A percentile compares a stretch with the other conserved stretches of the same genome.
Evolutionary conservation across 352 stramenopile species (phyloP).

Genomic region (Thraustotheca clavata): DNA sequence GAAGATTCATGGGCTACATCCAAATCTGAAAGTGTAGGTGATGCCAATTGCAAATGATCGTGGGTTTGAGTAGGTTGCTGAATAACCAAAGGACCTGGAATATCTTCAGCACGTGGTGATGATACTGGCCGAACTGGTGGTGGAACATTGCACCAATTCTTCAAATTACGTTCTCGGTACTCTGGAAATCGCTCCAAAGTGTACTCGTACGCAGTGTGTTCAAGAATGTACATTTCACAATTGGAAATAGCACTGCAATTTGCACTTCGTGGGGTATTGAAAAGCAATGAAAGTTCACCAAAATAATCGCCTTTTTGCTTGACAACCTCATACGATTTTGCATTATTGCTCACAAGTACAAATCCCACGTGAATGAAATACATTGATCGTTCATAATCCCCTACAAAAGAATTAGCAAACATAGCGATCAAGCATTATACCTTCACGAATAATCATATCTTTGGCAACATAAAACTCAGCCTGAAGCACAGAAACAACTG

Average conservation of each 20-base stretch:
- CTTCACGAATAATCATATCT: conserved; percentile 63
- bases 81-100: background rate
- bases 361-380: conserved; percentile 65
- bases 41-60: background rate
- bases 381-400: conserved; percentile 70
- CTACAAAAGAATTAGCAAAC: conserved; percentile 23
- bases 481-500: conserved; percentile 52
- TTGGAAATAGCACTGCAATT: conserved; percentile 57
- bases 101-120: background rate
- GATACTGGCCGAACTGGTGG: background rate
- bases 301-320: conserved; percentile 76
- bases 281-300: conserved; percentile 56
- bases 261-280: conserved; percentile 63
- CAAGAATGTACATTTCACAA: conserved; percentile 69
- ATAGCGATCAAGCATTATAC: background rate
- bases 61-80: background rate
- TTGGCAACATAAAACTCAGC: conserved; percentile 67
- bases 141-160: conserved; percentile 35
- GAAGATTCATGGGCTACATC: background rate
- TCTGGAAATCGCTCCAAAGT: conserved; percentile 61
- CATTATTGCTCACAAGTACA: conserved; percentile 41
- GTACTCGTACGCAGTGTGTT: conserved; percentile 63
- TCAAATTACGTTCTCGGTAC: conserved; percentile 60
- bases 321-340: conserved; percentile 52
- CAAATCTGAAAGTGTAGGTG: background rate